Percentiles rank a stretch among this genome's conserved stretches.
These are phyloP conservation scores for Mortierella sp. DNA, from an alignment of 371 early-diverging fungal species.

Conservation along the genomic window DNA sequence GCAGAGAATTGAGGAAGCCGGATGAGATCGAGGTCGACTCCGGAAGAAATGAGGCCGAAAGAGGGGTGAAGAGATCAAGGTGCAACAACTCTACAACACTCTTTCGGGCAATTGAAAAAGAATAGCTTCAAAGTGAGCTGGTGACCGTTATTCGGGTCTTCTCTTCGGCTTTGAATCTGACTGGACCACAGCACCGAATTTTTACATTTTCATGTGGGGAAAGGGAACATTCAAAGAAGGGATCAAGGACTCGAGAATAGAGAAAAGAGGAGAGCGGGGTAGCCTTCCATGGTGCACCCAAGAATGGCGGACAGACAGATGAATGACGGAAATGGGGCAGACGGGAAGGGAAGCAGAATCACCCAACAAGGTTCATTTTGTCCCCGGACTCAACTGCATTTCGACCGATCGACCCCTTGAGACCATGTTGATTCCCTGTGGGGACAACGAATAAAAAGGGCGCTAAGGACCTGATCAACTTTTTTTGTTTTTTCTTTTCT, in stretches of 20 bases:
- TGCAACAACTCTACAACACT: neutral
- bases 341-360: neutral
- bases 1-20: too few species aligned
- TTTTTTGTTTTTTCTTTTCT: neutral
- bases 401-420: neutral
- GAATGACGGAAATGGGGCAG: neutral
- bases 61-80: neutral
- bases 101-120: neutral
- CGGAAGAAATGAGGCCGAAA: conserved; percentile 6
- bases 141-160: too few species aligned
- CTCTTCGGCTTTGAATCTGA: conserved; percentile 7
- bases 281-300: neutral
- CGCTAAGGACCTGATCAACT: neutral
- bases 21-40: neutral
- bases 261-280: neutral
- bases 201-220: conserved; percentile 2
- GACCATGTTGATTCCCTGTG: neutral
- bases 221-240: neutral
- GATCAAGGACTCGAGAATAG: neutral
- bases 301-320: neutral
- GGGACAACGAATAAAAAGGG: neutral
- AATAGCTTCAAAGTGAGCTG: too few species aligned
- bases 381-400: neutral
- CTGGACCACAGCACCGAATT: neutral
- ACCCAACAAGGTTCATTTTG: conserved; percentile 15